These are phyloP conservation scores for Beauveria scarabaeidicola DNA, from an alignment of 2,329 filamentous ascomycete species.

Conservation along the genomic window DNA sequence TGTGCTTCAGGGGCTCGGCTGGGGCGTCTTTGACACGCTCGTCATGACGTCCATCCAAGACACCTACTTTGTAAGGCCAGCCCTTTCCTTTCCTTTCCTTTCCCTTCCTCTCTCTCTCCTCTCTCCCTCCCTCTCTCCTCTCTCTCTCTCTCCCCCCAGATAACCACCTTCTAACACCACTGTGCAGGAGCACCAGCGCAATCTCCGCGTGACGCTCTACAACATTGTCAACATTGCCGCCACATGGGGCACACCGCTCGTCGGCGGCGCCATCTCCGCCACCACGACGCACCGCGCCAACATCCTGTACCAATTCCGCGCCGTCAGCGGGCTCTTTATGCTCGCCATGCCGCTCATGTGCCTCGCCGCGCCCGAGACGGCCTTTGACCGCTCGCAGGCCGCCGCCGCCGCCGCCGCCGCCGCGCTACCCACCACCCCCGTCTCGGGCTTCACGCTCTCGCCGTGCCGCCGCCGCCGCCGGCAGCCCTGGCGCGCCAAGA, in stretches of 20 bases:
- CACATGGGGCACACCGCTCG: conserved; percentile 45
- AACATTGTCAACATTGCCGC: conserved; percentile 35
- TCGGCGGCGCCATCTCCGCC: conserved; percentile 37
- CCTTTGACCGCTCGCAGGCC: conserved; percentile 34
- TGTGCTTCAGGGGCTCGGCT: conserved; percentile 48
- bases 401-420: conserved; percentile 4
- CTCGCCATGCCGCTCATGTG: conserved; percentile 38
- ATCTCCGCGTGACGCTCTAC: conserved; percentile 35
- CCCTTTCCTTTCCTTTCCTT: neutral
- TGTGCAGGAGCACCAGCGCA: conserved; percentile 45
- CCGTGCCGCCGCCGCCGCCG: conserved; percentile 5
- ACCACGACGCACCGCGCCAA: conserved; percentile 32
- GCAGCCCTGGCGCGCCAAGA: conserved; percentile 18
- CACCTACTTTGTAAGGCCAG: conserved; percentile 43
- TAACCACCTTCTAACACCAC: too few relatives aligned
- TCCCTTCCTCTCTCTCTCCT: neutral
- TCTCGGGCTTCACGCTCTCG: conserved; percentile 14
- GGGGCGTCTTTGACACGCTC: conserved; percentile 49
- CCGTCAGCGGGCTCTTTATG: conserved; percentile 41
- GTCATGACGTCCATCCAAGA: conserved; percentile 46
- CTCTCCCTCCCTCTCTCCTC: too few relatives aligned
- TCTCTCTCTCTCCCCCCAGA: too few relatives aligned
- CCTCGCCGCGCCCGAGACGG: conserved; percentile 43
- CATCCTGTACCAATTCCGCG: conserved; percentile 41
- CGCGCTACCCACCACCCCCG: too few relatives aligned